Base-by-base conservation (phyloP, 129 eudicot genomes). In the Helichrysum umbraculigerum region DNA sequence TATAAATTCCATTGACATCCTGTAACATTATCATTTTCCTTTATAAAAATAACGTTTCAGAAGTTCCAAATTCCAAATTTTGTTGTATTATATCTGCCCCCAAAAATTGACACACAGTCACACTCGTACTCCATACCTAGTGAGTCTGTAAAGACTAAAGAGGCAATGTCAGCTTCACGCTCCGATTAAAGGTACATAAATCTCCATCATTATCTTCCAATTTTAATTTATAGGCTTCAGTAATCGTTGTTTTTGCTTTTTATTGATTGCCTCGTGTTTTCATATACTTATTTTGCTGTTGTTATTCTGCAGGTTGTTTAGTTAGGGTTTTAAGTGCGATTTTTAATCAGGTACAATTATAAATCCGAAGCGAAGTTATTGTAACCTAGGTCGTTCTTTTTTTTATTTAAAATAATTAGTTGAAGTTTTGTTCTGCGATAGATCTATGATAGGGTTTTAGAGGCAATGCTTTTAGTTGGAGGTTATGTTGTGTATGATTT, bases 281-380 rank as follows among this genome's bases (percentile, higher is more conserved):
- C 76, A 44, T 50, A 33, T 28, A 44, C 39, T 80, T 81, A 30
- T 22, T 29, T 37, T n/a, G n/a, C n/a, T 72, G 72, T 19, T 74
- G 75, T 20, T 30, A 16, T 52, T 44, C 76, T 71, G 70, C 75
- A 82, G 73, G 66, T 79, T 76, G 82, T 52, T 82, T 70, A 85
- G 39, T 44, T 77, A 73, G 68, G 83, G 78, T 78, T 82, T 77
- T 78, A 65, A 57, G 66, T 68, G 59, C 70, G 51, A 25, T 29
- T 80, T 39, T 56, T 52, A 72, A 75, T 73, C 78, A 81, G 87
- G 85, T 86, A 80, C 60, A 15, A 63, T 68, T 52, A 81, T 70
- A 86, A 92, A 91, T 88, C 90, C 76, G 80, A 72, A 68, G 69
- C 60, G 28, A 84, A 81, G 81, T 80, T 0, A 28, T 63, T 25